Percentiles rank a stretch among this genome's conserved stretches.
Evolutionary conservation across 805 yeast species (phyloP).

Genomic region (Candida germanica): DNA sequence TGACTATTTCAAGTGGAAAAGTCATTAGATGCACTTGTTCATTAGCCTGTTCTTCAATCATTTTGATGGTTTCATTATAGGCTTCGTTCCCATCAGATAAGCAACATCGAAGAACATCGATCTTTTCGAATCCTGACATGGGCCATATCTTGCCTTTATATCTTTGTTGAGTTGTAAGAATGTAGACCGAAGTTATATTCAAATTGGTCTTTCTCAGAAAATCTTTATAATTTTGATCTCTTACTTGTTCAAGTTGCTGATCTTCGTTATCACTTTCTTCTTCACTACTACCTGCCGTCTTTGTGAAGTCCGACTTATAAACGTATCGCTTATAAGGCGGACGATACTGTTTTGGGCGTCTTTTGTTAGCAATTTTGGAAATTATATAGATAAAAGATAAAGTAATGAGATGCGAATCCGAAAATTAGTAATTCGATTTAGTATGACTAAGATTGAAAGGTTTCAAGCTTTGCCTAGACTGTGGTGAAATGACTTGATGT

Average conservation of each 20-base stretch:
- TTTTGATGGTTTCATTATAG: slow-evolving; percentile 15
- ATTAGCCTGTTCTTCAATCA: slow-evolving; percentile 13
- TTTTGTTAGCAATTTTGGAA: slow-evolving; percentile 72
- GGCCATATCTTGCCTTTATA: slow-evolving; percentile 43
- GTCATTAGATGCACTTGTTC: slow-evolving; percentile 17
- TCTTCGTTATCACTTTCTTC: slow-evolving; percentile 12
- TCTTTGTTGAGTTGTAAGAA: slow-evolving; percentile 23
- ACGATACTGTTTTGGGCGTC: slow-evolving; percentile 78
- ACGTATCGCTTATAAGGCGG: slow-evolving; percentile 80
- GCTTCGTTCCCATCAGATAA: slow-evolving; percentile 24
- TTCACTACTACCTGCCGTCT: slow-evolving; percentile 25
- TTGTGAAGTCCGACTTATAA: slow-evolving; percentile 41
- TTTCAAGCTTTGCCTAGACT: no score
- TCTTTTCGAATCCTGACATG: slow-evolving; percentile 46
- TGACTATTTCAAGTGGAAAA: slow-evolving; percentile 36
- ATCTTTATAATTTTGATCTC: slow-evolving; percentile 22
- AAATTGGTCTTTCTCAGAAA: slow-evolving; percentile 21
- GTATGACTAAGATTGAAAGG: not conserved
- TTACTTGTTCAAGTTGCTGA: slow-evolving; percentile 4
- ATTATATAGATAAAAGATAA: not conserved
- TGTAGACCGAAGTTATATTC: slow-evolving; percentile 32
- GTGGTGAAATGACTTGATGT: no score
- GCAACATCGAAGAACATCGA: slow-evolving; percentile 43
- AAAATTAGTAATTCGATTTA: not conserved
- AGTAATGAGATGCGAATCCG: not conserved